phyloP scores from a whole-genome alignment of 306 rosid genomes.

The Quercus berberidifolia region DNA sequence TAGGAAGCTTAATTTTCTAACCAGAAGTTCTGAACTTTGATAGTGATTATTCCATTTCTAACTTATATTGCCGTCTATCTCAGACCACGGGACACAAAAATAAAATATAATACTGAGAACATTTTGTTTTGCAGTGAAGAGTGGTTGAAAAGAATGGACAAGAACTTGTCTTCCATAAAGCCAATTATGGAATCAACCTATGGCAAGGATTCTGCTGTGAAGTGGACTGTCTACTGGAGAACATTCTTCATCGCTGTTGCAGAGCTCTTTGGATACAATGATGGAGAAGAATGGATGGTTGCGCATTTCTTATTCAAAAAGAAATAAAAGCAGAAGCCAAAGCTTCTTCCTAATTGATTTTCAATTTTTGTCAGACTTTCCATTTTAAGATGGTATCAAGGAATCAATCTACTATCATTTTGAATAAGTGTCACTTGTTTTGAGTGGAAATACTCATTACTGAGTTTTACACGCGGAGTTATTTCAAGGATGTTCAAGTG shows the following conservation, averaged over 20 bases:
- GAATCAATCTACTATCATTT: background rate
- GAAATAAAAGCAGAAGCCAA: conserved; percentile 33
- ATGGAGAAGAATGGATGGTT: conserved; percentile 97
- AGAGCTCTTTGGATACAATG: conserved; percentile 78
- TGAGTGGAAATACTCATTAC: background rate
- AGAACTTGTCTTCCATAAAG: conserved; percentile 40
- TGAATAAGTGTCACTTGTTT: background rate
- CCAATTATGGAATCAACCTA: conserved; percentile 86
- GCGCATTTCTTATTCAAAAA: conserved; percentile 69
- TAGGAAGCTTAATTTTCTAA: background rate
- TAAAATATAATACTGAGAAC: background rate
- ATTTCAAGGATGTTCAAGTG: background rate
- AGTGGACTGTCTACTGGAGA: conserved; percentile 95
- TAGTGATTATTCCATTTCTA: background rate
- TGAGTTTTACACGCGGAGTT: background rate
- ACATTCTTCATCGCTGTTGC: conserved; percentile 89
- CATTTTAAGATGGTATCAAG: background rate
- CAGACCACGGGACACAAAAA: background rate
- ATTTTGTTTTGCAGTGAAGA: conserved; percentile 67
- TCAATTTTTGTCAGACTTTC: background rate
- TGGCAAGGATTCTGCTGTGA: conserved; percentile 75
- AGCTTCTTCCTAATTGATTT: background rate
- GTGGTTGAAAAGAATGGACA: conserved; percentile 95
- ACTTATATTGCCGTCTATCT: background rate
- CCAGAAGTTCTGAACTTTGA: background rate